A percentile compares a stretch with the other conserved stretches of the same genome.
Evolutionary conservation across 306 rosid species (phyloP).

Genomic region (Arachis hypogaea): DNA sequence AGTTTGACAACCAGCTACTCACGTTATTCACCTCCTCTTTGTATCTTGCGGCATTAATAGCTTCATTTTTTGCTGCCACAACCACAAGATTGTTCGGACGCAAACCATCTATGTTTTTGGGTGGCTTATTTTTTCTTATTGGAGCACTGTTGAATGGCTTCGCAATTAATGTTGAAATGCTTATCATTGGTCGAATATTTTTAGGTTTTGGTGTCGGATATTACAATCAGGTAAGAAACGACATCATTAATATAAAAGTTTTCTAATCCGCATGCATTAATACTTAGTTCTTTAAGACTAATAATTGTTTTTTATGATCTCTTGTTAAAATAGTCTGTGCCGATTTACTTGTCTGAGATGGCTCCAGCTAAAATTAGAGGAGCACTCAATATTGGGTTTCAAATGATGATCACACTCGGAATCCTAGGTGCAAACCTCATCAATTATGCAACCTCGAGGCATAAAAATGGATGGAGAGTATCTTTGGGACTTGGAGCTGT

Average conservation of each 20-base stretch:
- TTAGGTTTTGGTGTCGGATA: slow-evolving; percentile 43
- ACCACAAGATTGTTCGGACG: slow-evolving; percentile 33
- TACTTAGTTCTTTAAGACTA: no score
- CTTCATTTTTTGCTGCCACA: slow-evolving; percentile 39
- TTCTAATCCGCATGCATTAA: no score
- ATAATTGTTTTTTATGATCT: no score
- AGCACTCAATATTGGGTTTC: slow-evolving; percentile 40
- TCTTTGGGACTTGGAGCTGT: slow-evolving; percentile 36
- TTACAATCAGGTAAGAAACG: slow-evolving; percentile 35
- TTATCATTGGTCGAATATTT: slow-evolving; percentile 41
- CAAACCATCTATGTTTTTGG: slow-evolving; percentile 33
- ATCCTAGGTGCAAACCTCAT: slow-evolving; percentile 38
- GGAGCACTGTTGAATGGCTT: slow-evolving; percentile 39
- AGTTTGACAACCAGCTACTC: slow-evolving; percentile 26
- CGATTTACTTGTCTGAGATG: slow-evolving; percentile 43
- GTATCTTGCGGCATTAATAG: slow-evolving; percentile 35
- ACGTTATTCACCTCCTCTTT: slow-evolving; percentile 40
- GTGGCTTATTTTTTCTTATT: slow-evolving; percentile 34
- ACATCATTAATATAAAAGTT: no score
- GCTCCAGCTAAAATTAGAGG: slow-evolving; percentile 44
- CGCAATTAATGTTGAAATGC: slow-evolving; percentile 25
- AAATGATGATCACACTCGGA: slow-evolving; percentile 45
- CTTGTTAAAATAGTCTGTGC: slow-evolving; percentile 29
- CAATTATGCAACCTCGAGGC: slow-evolving; percentile 32
- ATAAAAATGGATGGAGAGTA: slow-evolving; percentile 30